Conservation (phyloP, 2,329 filamentous ascomycete species). For the Penicillium brevicompactum region DNA sequence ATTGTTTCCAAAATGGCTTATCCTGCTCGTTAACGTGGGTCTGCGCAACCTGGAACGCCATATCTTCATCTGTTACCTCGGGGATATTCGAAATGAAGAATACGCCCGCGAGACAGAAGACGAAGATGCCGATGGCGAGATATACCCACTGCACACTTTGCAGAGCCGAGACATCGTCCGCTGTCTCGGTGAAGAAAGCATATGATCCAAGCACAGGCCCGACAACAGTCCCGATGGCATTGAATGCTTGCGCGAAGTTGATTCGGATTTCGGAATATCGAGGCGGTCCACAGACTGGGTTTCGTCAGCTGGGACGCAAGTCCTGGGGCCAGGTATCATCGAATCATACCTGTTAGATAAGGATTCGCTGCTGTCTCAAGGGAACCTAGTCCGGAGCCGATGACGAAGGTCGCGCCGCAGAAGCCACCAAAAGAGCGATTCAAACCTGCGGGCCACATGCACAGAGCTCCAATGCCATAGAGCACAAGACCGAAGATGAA, state of each 20-base stretch:
- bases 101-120: conserved; percentile 65
- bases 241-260: conserved; percentile 76
- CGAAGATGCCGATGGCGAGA: conserved; percentile 74
- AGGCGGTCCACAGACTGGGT: conserved; percentile 71
- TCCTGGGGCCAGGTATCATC: background rate
- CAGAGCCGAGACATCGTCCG: conserved; percentile 59
- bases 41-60: conserved; percentile 63
- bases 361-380: conserved; percentile 79
- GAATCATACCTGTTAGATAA: conserved; percentile 62
- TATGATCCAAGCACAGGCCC: conserved; percentile 73
- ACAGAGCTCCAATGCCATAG: conserved; percentile 73
- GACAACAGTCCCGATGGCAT: conserved; percentile 73
- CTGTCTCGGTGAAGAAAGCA: conserved; percentile 69
- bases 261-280: conserved; percentile 74
- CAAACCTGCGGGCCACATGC: conserved; percentile 81
- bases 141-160: conserved; percentile 78
- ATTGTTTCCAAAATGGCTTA: conserved; percentile 69
- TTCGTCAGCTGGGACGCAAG: background rate
- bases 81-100: conserved; percentile 70
- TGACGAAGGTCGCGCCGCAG: conserved; percentile 70
- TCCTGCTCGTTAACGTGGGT: conserved; percentile 57
- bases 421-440: conserved; percentile 74
- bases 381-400: conserved; percentile 71
- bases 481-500: conserved; percentile 74
- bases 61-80: conserved; percentile 72